These are phyloP conservation scores for Mortierella claussenii DNA, from an alignment of 192 early-diverging fungal genomes.

Conservation along the genomic window DNA sequence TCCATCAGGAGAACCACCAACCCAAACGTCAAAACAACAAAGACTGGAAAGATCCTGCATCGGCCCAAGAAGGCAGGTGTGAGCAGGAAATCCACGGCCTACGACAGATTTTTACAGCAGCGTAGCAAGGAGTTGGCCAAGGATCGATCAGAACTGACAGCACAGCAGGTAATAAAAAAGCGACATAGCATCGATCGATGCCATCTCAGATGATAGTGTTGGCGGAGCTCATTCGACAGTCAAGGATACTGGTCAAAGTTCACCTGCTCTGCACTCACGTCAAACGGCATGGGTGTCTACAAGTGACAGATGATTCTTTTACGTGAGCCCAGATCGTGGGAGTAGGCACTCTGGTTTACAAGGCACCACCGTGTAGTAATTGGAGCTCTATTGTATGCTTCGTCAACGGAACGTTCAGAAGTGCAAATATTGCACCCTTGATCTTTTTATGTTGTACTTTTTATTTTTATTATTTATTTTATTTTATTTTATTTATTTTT, in stretches of 20 bases:
- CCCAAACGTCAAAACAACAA: constrained; percentile 38
- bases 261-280: too few relatives aligned
- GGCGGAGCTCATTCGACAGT: background rate
- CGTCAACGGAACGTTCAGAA: too few relatives aligned
- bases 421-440: too few relatives aligned
- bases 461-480: constrained; percentile 8
- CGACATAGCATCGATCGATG: background rate
- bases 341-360: too few relatives aligned
- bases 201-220: background rate
- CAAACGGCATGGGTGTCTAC: too few relatives aligned
- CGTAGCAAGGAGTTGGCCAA: constrained; percentile 16
- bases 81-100: constrained; percentile 19
- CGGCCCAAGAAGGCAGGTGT: constrained; percentile 11
- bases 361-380: too few relatives aligned
- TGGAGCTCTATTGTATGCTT: too few relatives aligned
- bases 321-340: too few relatives aligned
- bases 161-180: constrained; percentile 29
- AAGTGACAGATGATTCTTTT: too few relatives aligned
- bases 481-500: too few relatives aligned
- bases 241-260: too few relatives aligned
- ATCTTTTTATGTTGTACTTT: constrained; percentile 4
- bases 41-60: constrained; percentile 43
- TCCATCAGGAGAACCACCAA: constrained; percentile 18
- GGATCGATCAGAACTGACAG: constrained; percentile 9
- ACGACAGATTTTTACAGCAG: constrained; percentile 39